These are phyloP conservation scores for Sphagnum contortum DNA, from an alignment of 225 moss, liverwort and hornwort species.

Conservation along the genomic window DNA sequence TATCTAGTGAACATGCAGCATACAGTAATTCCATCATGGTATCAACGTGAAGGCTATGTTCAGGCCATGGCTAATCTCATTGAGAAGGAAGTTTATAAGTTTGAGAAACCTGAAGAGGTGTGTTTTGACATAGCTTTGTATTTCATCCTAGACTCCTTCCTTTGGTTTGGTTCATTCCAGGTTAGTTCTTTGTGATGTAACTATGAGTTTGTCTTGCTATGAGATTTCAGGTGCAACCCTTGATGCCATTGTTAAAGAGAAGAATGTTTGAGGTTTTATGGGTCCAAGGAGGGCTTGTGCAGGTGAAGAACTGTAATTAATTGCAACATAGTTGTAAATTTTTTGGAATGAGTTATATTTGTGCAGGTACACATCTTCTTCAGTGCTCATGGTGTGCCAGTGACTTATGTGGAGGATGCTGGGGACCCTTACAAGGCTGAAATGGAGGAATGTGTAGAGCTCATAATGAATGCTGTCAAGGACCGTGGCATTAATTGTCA, in stretches of 20 bases:
- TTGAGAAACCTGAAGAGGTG: constrained; percentile 86
- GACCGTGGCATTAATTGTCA: constrained; percentile 52
- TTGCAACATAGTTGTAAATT: no score
- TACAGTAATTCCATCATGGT: constrained; percentile 98
- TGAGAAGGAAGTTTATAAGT: constrained; percentile 73
- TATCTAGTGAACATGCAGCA: constrained; percentile 99
- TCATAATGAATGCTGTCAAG: constrained; percentile 76
- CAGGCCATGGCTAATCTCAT: constrained; percentile 92
- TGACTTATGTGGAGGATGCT: constrained; percentile 94
- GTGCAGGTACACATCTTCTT: constrained; percentile 91
- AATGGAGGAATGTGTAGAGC: constrained; percentile 98
- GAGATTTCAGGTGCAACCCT: no score
- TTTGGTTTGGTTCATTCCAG: neutral
- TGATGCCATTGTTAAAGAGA: no score
- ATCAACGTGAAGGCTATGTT: constrained; percentile 89
- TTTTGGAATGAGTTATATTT: neutral
- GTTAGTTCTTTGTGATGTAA: neutral
- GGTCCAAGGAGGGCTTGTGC: no score
- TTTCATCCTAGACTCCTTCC: neutral
- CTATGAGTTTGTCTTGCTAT: no score
- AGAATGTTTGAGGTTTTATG: no score
- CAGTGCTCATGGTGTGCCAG: constrained; percentile 96
- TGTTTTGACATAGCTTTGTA: constrained; percentile 1
- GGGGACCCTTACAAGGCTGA: constrained; percentile 98
- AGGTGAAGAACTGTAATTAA: no score